Base-by-base conservation (phyloP, 345 rosid species). In the Triadica sebifera region DNA sequence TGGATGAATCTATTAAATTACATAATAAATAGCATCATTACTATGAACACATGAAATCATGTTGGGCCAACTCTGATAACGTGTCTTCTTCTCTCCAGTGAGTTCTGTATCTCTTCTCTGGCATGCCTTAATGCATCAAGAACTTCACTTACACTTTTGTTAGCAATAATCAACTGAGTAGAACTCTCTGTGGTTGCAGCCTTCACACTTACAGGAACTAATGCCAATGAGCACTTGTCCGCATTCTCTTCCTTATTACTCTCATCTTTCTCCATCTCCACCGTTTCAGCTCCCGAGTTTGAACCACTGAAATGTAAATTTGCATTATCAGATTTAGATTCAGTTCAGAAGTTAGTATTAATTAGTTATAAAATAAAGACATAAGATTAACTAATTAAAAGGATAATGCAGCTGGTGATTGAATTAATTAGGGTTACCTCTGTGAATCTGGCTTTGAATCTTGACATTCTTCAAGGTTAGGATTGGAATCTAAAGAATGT, bases 111-210 rank as follows among this genome's bases (percentile, higher is more conserved):
- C 67, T 63, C 78, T 52, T 84, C 83, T 76, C 84, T 84, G n/a
- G 80, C 85, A 45, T 69, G 80, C 74, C 78, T 84, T 65, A 89
- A 65, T 1, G 82, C 74, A 51, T 87, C 93, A 52, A 86, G 89
- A 74, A 80, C 90, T 73, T 89, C 88, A 20, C 63, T 39, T 45
- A 75, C 82, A 69, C 81, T 87, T 68, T 70, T 67, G 64, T 64
- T 80, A 3, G 49, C 69, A 4, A 77, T 70, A 65, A 71, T 75
- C 70, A 65, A 29, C 34, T 1, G 34, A 29, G 34, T 29, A 29
- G n/a, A n/a, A n/a, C n/a, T n/a, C n/a, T n/a, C n/a, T n/a, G n/a
- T n/a, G n/a, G n/a, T n/a, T n/a, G n/a, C n/a, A n/a, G n/a, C n/a
- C n/a, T n/a, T n/a, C n/a, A n/a, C 45, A 12, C 24, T 67, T 25